Base-by-base conservation (phyloP, 2,329 filamentous ascomycete genomes). In the Graphiopsis chlorocephala region DNA sequence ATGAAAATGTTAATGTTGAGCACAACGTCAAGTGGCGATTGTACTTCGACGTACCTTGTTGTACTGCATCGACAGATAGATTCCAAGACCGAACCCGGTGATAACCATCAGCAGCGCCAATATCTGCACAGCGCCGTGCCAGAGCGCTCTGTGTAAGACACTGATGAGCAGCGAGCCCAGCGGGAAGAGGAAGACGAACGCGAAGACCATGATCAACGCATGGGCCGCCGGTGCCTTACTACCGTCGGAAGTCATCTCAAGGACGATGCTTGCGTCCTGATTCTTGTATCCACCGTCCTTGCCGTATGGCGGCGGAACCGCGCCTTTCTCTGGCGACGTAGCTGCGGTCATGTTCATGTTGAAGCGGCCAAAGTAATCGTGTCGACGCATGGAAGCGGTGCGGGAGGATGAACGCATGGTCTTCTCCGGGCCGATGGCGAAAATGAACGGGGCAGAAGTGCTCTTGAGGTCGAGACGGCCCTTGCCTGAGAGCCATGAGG, bases 111-210 rank as follows among this genome's bases (percentile, higher is more conserved):
- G 66, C 12, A 78, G 68, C 2, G 78, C 74, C 2, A 79, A 53
- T 0, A 74, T 68, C 55, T 80, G 79, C 29, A 80, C 70, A 0
- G 74, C 72, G 60, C 78, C 73, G 69, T 83, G 82, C 23, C 78
- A 71, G 63, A 73, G 75, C 35, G 80, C 76, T 28, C 74, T 75
- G 45, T 74, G 73, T 29, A 79, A 68, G 45, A 78, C 74, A 2
- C 76, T 76, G 0, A 79, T 75, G 7, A 79, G 26, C 55, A 75
- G 69, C 14, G 74, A 68, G 29, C 75, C 75, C 20, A 77, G 61
- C 4, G 76, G 76, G 66, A 74, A 77, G 35, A 76, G 61, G 63
- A 78, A 57, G 42, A 77, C 68, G 68, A 76, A 78, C 48, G 71
- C 66, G 23, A 75, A 35, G 38, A 68, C 69, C 73, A 78, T 74